Percentiles rank a stretch among this genome's conserved stretches.
phyloP scores from a whole-genome alignment of 768 basidiomycete species.

The Dentipellis fragilis region DNA sequence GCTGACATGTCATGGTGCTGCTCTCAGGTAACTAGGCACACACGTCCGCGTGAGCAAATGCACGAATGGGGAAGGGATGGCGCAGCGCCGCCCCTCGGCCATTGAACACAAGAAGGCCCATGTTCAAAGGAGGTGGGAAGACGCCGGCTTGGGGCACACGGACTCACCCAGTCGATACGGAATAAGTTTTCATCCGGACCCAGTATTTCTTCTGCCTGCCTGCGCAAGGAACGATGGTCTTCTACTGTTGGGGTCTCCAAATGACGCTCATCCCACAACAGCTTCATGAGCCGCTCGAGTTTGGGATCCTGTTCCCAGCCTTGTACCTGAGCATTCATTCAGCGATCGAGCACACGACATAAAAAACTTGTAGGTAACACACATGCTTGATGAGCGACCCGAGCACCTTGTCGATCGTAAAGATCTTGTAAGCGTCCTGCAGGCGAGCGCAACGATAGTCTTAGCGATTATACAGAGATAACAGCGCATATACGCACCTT shows the following conservation, averaged over 20 bases:
- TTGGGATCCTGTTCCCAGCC: slow-evolving; percentile 56
- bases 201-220: slow-evolving; percentile 57
- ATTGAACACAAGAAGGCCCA: no score
- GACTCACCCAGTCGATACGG: slow-evolving; percentile 68
- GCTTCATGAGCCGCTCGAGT: slow-evolving; percentile 63
- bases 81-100: no score
- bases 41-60: neutral
- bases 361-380: slow-evolving; percentile 6
- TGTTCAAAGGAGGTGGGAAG: neutral
- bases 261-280: slow-evolving; percentile 58
- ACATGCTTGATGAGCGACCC: slow-evolving; percentile 87
- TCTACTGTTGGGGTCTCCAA: slow-evolving; percentile 52
- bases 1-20: slow-evolving; percentile 60
- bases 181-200: slow-evolving; percentile 75
- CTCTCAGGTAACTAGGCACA: slow-evolving; percentile 45
- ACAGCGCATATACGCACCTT: slow-evolving; percentile 34
- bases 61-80: neutral
- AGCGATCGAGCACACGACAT: neutral
- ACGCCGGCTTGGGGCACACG: no score
- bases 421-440: slow-evolving; percentile 77
- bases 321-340: slow-evolving; percentile 37
- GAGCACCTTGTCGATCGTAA: slow-evolving; percentile 89
- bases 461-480: neutral
- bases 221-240: slow-evolving; percentile 59
- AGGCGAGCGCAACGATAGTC: neutral